These are phyloP conservation scores for Beta lomatogona DNA, from an alignment of 179 eudicot genomes.

Conservation along the genomic window DNA sequence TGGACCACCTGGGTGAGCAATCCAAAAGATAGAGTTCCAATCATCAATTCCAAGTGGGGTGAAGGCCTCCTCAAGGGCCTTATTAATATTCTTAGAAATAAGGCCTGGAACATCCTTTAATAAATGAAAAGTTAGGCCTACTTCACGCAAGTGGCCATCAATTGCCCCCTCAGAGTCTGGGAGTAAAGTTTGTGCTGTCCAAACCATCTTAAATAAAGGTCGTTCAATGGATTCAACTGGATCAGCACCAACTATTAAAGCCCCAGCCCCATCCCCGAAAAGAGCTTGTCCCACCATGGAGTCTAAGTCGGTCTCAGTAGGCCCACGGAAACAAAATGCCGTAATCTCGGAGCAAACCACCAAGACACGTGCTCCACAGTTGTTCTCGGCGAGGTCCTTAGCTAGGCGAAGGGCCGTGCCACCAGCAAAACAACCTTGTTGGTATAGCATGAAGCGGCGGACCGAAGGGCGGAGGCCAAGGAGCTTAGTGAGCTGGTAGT, in stretches of 20 bases:
- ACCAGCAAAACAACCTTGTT: conserved; percentile 14
- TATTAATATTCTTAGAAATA: conserved; percentile 4
- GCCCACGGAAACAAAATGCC: conserved; percentile 9
- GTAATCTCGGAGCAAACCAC: conserved; percentile 11
- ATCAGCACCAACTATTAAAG: neutral
- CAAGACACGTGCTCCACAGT: conserved; percentile 6
- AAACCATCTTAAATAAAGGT: conserved; percentile 7
- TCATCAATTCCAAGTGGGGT: conserved; percentile 1
- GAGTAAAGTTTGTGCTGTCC: conserved; percentile 10
- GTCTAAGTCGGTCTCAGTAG: conserved; percentile 10
- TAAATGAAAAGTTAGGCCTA: conserved; percentile 15
- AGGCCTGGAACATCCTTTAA: conserved; percentile 12
- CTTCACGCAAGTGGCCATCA: conserved; percentile 14
- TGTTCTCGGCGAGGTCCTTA: conserved; percentile 9
- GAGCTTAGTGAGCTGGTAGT: conserved; percentile 17
- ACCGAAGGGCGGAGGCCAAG: conserved; percentile 6
- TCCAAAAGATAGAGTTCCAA: conserved; percentile 13
- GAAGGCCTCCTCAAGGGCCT: conserved; percentile 6
- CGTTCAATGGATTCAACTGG: conserved; percentile 13
- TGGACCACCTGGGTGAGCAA: conserved; percentile 14
- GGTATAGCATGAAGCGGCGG: conserved; percentile 14
- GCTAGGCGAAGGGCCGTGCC: conserved; percentile 14
- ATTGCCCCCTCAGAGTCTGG: conserved; percentile 14
- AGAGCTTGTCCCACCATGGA: conserved; percentile 18
- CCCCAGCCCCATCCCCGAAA: conserved; percentile 12